phyloP scores from a whole-genome alignment of 2,329 filamentous ascomycete genomes.

The Cercospora sp. region DNA sequence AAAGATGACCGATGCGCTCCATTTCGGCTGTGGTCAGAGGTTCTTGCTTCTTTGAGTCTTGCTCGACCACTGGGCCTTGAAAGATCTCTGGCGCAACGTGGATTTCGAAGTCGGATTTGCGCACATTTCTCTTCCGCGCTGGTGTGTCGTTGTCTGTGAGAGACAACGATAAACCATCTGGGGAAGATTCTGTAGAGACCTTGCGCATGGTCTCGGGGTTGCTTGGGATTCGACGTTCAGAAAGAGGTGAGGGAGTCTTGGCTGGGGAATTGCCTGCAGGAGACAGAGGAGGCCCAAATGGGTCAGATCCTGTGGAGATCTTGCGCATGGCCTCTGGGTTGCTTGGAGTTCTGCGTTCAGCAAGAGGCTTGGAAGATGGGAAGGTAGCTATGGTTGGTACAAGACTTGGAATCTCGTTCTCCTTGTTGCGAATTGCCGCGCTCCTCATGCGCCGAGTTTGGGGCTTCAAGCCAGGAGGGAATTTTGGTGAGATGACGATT shows the following conservation, averaged over 20 bases:
- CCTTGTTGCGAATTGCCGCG: not conserved
- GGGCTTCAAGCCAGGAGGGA: not conserved
- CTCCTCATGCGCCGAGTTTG: not conserved
- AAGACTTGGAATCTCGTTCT: not conserved
- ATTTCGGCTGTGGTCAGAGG: constrained; percentile 1
- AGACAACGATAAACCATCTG: not conserved
- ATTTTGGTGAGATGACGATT: not conserved
- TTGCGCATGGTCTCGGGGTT: not conserved
- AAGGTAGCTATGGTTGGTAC: not conserved
- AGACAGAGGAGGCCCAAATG: not conserved
- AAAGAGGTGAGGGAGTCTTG: not conserved
- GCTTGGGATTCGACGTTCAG: not conserved
- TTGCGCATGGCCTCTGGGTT: not conserved
- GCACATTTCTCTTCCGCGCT: not conserved
- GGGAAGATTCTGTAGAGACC: not conserved
- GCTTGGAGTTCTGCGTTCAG: not conserved
- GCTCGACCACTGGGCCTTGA: not conserved
- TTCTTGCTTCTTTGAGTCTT: not conserved
- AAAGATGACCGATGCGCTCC: constrained; percentile 6
- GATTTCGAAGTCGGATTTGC: not conserved
- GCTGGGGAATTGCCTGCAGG: not conserved
- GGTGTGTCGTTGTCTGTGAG: not conserved
- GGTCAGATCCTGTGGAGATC: not conserved
- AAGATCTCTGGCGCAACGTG: not conserved
- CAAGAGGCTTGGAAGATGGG: not conserved